These are phyloP conservation scores for Beauveria caledonica DNA, from an alignment of 2,329 filamentous ascomycete species.

Conservation along the genomic window DNA sequence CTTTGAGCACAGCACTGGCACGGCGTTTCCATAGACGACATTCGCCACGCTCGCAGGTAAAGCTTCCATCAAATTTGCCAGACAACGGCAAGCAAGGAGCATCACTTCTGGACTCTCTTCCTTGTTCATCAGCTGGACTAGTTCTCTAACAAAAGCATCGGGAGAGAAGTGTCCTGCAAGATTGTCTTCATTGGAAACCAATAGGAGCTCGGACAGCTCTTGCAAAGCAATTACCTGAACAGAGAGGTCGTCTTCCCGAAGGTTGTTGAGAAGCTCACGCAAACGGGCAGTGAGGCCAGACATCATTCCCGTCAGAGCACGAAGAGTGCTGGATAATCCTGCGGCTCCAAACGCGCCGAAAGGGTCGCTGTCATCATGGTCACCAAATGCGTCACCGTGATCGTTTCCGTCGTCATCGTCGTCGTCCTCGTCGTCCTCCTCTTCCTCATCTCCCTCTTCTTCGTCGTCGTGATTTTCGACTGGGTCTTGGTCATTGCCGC, in stretches of 20 bases:
- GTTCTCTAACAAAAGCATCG: conserved; percentile 89
- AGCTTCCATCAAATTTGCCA: conserved; percentile 97
- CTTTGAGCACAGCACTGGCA: conserved; percentile 90
- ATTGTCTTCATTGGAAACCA: conserved; percentile 95
- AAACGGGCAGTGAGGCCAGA: conserved; percentile 73
- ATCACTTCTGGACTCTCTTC: conserved; percentile 96
- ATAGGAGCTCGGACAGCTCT: conserved; percentile 83
- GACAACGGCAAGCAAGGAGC: conserved; percentile 88
- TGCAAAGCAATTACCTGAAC: conserved; percentile 87
- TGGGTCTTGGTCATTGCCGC: neutral
- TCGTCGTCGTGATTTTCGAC: neutral
- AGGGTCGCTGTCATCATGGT: conserved; percentile 59
- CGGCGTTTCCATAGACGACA: conserved; percentile 94
- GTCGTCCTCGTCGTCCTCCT: conserved; percentile 31
- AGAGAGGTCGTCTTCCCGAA: conserved; percentile 80
- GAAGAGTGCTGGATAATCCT: conserved; percentile 69
- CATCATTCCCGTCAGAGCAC: conserved; percentile 88
- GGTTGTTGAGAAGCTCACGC: conserved; percentile 64
- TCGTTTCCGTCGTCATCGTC: conserved; percentile 29
- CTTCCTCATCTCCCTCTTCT: conserved; percentile 16
- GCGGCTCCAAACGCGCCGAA: conserved; percentile 62
- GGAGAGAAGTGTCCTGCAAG: conserved; percentile 90
- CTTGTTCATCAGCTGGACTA: conserved; percentile 86
- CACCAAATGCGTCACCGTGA: conserved; percentile 50
- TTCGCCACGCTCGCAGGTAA: conserved; percentile 87